These are phyloP conservation scores for Alternaria consortialis DNA, from an alignment of 2,329 filamentous ascomycete genomes.

Conservation along the genomic window DNA sequence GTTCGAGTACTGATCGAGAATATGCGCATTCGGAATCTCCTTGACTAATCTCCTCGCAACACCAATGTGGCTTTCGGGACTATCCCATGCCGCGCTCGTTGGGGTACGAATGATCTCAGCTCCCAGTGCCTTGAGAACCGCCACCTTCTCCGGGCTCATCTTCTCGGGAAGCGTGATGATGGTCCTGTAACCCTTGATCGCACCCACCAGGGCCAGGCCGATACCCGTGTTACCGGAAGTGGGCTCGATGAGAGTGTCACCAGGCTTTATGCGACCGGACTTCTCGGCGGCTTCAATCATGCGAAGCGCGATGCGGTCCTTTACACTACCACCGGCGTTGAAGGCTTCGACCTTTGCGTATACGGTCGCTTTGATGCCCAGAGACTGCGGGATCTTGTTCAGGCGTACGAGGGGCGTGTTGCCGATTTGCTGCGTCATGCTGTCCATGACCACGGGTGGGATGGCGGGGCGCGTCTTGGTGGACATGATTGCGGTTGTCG, in stretches of 20 bases:
- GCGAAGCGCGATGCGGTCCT: slow-evolving; percentile 92
- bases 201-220: slow-evolving; percentile 89
- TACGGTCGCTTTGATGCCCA: slow-evolving; percentile 87
- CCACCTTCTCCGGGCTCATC: slow-evolving; percentile 98
- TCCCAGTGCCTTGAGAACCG: slow-evolving; percentile 89
- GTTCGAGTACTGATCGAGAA: slow-evolving; percentile 96
- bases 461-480: slow-evolving; percentile 60
- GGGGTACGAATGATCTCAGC: slow-evolving; percentile 98
- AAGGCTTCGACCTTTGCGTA: slow-evolving; percentile 94
- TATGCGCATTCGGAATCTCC: slow-evolving; percentile 96
- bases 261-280: slow-evolving; percentile 92
- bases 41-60: slow-evolving; percentile 90
- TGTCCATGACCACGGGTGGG: slow-evolving; percentile 67
- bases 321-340: slow-evolving; percentile 92
- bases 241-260: slow-evolving; percentile 96
- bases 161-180: slow-evolving; percentile 99
- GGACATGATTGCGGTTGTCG: slow-evolving; percentile 52
- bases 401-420: slow-evolving; percentile 95
- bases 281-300: slow-evolving; percentile 98
- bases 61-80: slow-evolving; percentile 95
- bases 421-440: slow-evolving; percentile 87
- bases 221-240: slow-evolving; percentile 99
- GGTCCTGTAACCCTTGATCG: slow-evolving; percentile 96
- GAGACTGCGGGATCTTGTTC: slow-evolving; percentile 89
- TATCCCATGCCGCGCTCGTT: slow-evolving; percentile 93